These are phyloP conservation scores for Recurvomyces mirabilis DNA, from an alignment of 495 filamentous ascomycete genomes.

Conservation along the genomic window DNA sequence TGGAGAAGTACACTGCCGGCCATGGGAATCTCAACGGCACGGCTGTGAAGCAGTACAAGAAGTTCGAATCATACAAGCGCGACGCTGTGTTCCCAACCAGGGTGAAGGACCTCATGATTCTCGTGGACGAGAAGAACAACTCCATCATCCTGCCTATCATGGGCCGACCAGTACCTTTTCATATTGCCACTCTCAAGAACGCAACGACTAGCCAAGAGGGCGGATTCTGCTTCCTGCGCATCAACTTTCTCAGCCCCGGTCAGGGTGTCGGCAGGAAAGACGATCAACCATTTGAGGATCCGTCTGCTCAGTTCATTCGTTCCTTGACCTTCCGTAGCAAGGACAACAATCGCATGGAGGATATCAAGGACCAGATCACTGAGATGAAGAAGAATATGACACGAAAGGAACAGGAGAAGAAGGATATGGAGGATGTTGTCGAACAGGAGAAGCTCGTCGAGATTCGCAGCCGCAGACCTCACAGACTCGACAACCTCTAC, in stretches of 20 bases:
- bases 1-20: constrained; percentile 67
- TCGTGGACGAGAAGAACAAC: constrained; percentile 79
- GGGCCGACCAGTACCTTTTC: constrained; percentile 94
- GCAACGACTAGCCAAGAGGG: constrained; percentile 49
- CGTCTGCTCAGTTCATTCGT: constrained; percentile 86
- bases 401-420: constrained; percentile 93
- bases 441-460: constrained; percentile 96
- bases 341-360: constrained; percentile 74
- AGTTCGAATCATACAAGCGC: constrained; percentile 97
- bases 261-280: constrained; percentile 97
- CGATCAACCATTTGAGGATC: constrained; percentile 96
- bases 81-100: constrained; percentile 84
- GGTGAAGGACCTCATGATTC: constrained; percentile 73
- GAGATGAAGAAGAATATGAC: constrained; percentile 85
- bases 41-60: constrained; percentile 91
- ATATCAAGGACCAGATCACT: constrained; percentile 79
- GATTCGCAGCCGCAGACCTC: constrained; percentile 64
- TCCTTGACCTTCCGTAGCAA: constrained; percentile 89
- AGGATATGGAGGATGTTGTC: constrained; percentile 99
- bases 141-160: constrained; percentile 93
- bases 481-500: constrained; percentile 78
- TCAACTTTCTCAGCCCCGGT: constrained; percentile 95
- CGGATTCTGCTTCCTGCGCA: constrained; percentile 82
- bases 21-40: constrained; percentile 81
- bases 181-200: constrained; percentile 98